These are phyloP conservation scores for Didymella arachidicola DNA, from an alignment of 2,329 filamentous ascomycete genomes.

Conservation along the genomic window DNA sequence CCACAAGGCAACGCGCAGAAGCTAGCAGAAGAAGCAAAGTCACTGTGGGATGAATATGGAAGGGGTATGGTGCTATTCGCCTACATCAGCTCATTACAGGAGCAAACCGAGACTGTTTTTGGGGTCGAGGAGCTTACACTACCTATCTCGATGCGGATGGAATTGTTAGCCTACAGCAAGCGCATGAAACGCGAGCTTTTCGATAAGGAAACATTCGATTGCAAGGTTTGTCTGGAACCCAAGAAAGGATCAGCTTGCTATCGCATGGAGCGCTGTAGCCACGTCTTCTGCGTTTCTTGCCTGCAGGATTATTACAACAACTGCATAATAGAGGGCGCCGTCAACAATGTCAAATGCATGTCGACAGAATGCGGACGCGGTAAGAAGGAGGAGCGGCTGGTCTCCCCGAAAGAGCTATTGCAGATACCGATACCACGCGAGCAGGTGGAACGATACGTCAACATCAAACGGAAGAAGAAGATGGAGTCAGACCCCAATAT, in stretches of 20 bases:
- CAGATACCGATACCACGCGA: constrained; percentile 63
- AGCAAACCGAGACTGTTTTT: constrained; percentile 64
- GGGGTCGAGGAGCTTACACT: constrained; percentile 59
- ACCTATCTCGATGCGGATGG: constrained; percentile 65
- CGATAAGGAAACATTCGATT: constrained; percentile 84
- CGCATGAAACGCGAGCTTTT: constrained; percentile 78
- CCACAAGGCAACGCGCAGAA: constrained; percentile 54
- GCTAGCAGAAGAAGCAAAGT: constrained; percentile 57
- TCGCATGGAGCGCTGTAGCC: constrained; percentile 80
- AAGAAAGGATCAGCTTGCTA: constrained; percentile 88
- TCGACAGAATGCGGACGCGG: constrained; percentile 73
- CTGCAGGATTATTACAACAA: constrained; percentile 89
- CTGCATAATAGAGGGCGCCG: constrained; percentile 84
- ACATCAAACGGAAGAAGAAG: constrained; percentile 89
- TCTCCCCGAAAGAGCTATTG: constrained; percentile 82
- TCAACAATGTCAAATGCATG: constrained; percentile 80
- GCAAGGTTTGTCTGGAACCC: constrained; percentile 87
- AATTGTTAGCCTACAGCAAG: constrained; percentile 79
- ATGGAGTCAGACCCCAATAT: constrained; percentile 92
- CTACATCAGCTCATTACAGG: constrained; percentile 68
- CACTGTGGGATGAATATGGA: constrained; percentile 68
- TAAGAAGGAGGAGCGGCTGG: constrained; percentile 63
- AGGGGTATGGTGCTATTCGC: constrained; percentile 64
- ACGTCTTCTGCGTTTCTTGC: constrained; percentile 91
- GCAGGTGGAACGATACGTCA: constrained; percentile 83